Percentiles rank a stretch among this genome's conserved stretches.
These are phyloP conservation scores for Steccherinum ochraceum DNA, from an alignment of 768 basidiomycete species.

Conservation along the genomic window DNA sequence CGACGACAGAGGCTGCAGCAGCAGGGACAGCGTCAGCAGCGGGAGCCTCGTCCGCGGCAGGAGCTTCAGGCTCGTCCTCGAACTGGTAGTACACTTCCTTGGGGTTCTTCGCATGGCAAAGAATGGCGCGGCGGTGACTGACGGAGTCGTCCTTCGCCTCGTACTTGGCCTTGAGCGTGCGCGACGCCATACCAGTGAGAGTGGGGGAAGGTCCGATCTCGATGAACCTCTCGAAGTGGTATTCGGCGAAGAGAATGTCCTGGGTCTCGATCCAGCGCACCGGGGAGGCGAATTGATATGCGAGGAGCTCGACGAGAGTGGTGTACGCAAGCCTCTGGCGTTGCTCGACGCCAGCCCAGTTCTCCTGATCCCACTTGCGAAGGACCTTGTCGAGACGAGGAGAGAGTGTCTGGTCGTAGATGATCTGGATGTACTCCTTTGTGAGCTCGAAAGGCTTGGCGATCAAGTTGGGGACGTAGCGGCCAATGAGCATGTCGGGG, in stretches of 20 bases:
- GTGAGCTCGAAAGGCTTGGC: conserved; percentile 82
- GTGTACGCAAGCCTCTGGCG: conserved; percentile 93
- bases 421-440: conserved; percentile 85
- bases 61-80: conserved; percentile 71
- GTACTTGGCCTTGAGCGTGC: conserved; percentile 91
- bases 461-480: conserved; percentile 97
- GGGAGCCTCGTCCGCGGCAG: conserved; percentile 31
- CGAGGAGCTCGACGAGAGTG: conserved; percentile 93
- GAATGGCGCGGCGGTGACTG: conserved; percentile 70
- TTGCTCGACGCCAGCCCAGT: conserved; percentile 75
- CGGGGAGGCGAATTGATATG: conserved; percentile 97
- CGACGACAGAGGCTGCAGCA: conserved; percentile 30
- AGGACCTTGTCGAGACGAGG: conserved; percentile 95
- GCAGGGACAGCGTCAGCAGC: conserved; percentile 27
- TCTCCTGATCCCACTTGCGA: conserved; percentile 86
- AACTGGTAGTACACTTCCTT: conserved; percentile 98
- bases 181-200: conserved; percentile 88
- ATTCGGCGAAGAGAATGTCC: conserved; percentile 83
- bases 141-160: conserved; percentile 84
- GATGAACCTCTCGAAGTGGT: conserved; percentile 87
- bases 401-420: conserved; percentile 95
- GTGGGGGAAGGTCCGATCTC: conserved; percentile 97
- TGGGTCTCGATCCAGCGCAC: conserved; percentile 99
- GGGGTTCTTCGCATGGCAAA: conserved; percentile 90
- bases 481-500: conserved; percentile 89